Evolutionary conservation across 305 asterid species (phyloP), one percentile per base, ranked within the genome.

Genomic region (Fraxinus angustifolia): DNA sequence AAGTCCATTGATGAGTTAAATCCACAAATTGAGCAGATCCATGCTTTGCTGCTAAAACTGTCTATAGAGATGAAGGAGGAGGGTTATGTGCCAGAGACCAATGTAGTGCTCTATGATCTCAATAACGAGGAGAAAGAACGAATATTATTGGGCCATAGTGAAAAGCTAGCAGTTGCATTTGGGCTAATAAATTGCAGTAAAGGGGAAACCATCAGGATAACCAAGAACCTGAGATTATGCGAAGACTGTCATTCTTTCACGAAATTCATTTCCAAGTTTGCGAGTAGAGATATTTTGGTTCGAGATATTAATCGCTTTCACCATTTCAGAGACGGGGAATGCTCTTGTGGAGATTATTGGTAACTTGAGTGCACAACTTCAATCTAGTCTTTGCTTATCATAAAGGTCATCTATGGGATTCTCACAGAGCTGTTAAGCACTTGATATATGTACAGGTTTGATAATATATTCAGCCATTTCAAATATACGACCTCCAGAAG

Each of bases 261-360:
- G 0, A 94, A 90, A 91, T 87, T 84, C 71, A 80, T 94, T 77
- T 92, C 98, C 79, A 90, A 84, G 85, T 93, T 88, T 84, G 82
- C 92, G 0, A 81, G 76, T 73, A 81, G 93, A 80, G 98, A 93
- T 35, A 88, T 94, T 77, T 78, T 91, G 79, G 98, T 94, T 71
- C 87, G 98, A 79, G 98, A 94, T 85, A 79, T 89, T 35, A 93
- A 94, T 77, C 92, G 98, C 3, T 83, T 88, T 83, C 98, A 94
- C 84, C 94, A 88, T 87, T 94, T 94, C 87, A 89, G 76, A 62
- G 90, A 91, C 65, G 98, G 98, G 68, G 89, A 85, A 21, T 94
- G 98, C 88, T 93, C 98, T 0, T 94, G 98, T 77, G 84, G 87
- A 19, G 98, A 93, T 87, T 94, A 93, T 83, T 93, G 98, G 98